Conservation (phyloP, 2,329 filamentous ascomycete genomes). For the Mollisia scopiformis region DNA sequence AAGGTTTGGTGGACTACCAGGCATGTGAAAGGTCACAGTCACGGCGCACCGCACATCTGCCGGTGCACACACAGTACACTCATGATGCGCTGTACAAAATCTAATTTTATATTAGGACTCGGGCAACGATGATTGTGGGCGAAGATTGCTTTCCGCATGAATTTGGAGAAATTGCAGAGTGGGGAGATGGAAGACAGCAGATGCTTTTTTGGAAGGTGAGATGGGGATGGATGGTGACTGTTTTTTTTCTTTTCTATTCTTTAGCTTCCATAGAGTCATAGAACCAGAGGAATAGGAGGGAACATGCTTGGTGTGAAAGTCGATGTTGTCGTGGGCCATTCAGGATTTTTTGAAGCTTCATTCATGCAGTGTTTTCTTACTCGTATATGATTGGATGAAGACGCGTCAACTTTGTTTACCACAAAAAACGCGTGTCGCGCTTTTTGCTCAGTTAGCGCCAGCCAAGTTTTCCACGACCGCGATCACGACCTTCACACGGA, state of each 20-base stretch:
- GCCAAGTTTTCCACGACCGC: conserved; percentile 3
- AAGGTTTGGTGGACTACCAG: not conserved
- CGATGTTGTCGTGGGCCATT: not conserved
- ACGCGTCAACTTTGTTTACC: not conserved
- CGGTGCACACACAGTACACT: conserved; percentile 5
- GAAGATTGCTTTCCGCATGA: conserved; percentile 7
- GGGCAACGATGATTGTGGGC: not conserved
- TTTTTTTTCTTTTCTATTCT: not conserved
- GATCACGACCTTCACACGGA: conserved; percentile 4
- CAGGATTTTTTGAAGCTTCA: not conserved
- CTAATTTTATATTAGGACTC: conserved; percentile 27
- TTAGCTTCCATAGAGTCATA: not conserved
- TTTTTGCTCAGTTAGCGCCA: conserved; percentile 2
- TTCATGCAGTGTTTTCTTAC: not conserved
- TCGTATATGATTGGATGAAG: not conserved
- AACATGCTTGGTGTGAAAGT: not conserved
- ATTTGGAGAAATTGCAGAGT: conserved; percentile 11
- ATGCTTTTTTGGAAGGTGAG: not conserved
- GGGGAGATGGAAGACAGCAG: not conserved
- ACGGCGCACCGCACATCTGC: not conserved
- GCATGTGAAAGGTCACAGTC: not conserved
- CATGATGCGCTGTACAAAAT: conserved; percentile 35
- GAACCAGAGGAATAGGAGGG: not conserved
- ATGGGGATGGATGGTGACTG: not conserved
- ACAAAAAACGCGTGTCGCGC: not conserved